Evolutionary conservation across 345 rosid genomes (phyloP).

Genomic region (Dovyalis caffra): DNA sequence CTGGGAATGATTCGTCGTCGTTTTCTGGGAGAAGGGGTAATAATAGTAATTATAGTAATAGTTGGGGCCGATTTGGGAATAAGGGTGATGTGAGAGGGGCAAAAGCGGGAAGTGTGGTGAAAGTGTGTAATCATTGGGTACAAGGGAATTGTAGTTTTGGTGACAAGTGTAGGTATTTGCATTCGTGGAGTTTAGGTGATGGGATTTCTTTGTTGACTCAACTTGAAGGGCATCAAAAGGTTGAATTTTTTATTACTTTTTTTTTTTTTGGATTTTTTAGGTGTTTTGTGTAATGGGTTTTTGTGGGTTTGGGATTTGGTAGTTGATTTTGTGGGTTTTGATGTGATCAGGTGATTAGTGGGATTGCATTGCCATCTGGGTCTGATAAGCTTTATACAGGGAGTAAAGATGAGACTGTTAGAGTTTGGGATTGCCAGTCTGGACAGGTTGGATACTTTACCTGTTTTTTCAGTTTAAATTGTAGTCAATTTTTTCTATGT

Average conservation of each 20-base stretch:
- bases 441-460: conserved; percentile 63
- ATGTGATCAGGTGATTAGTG: conserved; percentile 66
- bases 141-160: conserved; percentile 78
- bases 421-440: conserved; percentile 92
- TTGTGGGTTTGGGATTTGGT: neutral
- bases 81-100: conserved; percentile 14
- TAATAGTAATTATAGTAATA: conserved; percentile 38
- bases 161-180: conserved; percentile 78
- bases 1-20: conserved; percentile 48
- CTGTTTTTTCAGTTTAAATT: neutral
- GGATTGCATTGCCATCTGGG: conserved; percentile 79
- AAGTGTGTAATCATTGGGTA: conserved; percentile 78
- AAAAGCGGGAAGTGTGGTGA: conserved; percentile 56
- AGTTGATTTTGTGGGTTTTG: conserved; percentile 2
- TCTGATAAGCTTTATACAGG: conserved; percentile 91
- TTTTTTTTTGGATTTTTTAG: neutral
- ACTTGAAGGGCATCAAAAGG: conserved; percentile 92
- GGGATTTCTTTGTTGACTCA: conserved; percentile 65
- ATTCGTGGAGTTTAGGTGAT: conserved; percentile 90
- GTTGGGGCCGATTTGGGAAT: conserved; percentile 45
- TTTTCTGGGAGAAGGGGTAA: conserved; percentile 64
- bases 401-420: conserved; percentile 76
- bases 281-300: conserved; percentile 7
- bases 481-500: neutral
- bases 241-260: conserved; percentile 20